phyloP scores from a whole-genome alignment of 441 rosid species.

The Iberis amara region DNA sequence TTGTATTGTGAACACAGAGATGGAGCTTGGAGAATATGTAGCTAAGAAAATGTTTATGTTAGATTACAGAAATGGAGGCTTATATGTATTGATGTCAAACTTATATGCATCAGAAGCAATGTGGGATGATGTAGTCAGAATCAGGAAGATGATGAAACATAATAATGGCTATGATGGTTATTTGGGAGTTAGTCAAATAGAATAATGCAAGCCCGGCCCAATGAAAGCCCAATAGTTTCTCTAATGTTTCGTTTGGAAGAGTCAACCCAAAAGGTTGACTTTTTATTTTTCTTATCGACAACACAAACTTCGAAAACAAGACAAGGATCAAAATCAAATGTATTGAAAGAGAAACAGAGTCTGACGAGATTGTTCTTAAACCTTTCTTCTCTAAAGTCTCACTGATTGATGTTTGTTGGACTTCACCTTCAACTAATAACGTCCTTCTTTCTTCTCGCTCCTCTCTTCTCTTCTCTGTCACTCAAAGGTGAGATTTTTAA shows the following conservation, averaged over 20 bases:
- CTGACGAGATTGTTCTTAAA: not conserved
- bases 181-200: slow-evolving; percentile 53
- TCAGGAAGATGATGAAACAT: slow-evolving; percentile 69
- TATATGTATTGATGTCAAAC: slow-evolving; percentile 85
- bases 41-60: slow-evolving; percentile 64
- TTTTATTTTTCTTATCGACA: not conserved
- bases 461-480: slow-evolving; percentile 1
- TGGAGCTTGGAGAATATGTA: slow-evolving; percentile 63
- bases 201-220: not conserved
- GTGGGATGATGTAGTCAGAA: slow-evolving; percentile 67
- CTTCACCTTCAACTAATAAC: slow-evolving; percentile 9
- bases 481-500: slow-evolving; percentile 25
- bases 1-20: slow-evolving; percentile 60
- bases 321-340: slow-evolving; percentile 2
- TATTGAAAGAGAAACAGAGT: not conserved
- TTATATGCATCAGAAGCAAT: slow-evolving; percentile 60
- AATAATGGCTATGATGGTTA: slow-evolving; percentile 63
- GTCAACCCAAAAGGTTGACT: slow-evolving; percentile 23
- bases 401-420: slow-evolving; percentile 18
- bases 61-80: slow-evolving; percentile 63
- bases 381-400: slow-evolving; percentile 18
- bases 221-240: too few relatives aligned
- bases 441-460: not conserved
- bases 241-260: not conserved
- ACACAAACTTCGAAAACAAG: slow-evolving; percentile 8